These are phyloP conservation scores for Penicillium frequentans DNA, from an alignment of 2,329 filamentous ascomycete genomes.

Conservation along the genomic window DNA sequence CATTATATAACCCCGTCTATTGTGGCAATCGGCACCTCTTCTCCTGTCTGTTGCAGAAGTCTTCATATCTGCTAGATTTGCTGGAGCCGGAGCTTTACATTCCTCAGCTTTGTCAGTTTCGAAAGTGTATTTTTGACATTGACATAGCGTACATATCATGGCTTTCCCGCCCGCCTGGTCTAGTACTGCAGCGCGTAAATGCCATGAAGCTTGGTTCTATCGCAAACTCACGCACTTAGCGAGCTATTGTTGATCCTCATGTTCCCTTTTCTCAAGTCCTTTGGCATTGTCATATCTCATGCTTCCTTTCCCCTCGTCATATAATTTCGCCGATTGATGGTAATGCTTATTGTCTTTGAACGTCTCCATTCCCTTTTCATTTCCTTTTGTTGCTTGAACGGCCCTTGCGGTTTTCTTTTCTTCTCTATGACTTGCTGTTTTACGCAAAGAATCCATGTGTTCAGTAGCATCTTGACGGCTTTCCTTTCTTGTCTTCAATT, in stretches of 20 bases:
- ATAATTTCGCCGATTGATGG: conserved; percentile 8
- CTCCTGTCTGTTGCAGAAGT: conserved; percentile 1
- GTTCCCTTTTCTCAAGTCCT: background rate
- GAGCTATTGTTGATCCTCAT: conserved; percentile 7
- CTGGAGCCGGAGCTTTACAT: conserved; percentile 10
- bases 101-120: conserved; percentile 18
- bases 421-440: conserved; percentile 1
- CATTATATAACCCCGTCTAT: conserved; percentile 31
- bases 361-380: conserved; percentile 6
- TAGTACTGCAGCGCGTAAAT: conserved; percentile 14
- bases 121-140: conserved; percentile 11
- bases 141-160: conserved; percentile 26
- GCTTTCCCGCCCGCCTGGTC: background rate
- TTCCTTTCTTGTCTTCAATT: background rate
- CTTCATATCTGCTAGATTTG: conserved; percentile 1
- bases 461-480: background rate
- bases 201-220: conserved; percentile 10
- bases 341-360: conserved; percentile 10
- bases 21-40: conserved; percentile 6
- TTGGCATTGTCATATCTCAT: conserved; percentile 1
- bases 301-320: conserved; percentile 7
- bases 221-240: conserved; percentile 14
- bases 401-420: background rate
- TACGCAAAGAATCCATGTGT: conserved; percentile 7
- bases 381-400: conserved; percentile 11